Conservation (phyloP, 2,329 filamentous ascomycete genomes). For the Penicillium sp. region DNA sequence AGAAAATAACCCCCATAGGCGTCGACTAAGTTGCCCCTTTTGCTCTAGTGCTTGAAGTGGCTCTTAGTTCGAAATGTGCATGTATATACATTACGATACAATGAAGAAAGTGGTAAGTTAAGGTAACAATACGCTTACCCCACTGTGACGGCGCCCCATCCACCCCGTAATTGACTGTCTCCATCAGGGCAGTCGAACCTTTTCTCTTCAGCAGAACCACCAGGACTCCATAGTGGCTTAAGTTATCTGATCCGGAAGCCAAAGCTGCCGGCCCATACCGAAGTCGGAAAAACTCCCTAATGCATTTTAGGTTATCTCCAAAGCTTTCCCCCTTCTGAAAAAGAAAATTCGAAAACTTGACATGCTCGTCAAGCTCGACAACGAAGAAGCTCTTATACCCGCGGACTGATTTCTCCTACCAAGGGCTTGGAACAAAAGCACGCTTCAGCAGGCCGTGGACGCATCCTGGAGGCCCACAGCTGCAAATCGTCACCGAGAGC, state of each 20-base stretch:
- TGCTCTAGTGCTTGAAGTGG: neutral
- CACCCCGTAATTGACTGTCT: conserved; percentile 1
- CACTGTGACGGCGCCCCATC: neutral
- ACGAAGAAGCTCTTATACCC: neutral
- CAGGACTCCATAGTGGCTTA: conserved; percentile 7
- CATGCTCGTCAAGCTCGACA: neutral
- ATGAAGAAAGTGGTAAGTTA: neutral
- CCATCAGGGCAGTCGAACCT: neutral
- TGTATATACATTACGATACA: neutral
- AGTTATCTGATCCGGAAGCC: conserved; percentile 16
- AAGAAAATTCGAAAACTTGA: conserved; percentile 2
- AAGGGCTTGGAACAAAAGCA: neutral
- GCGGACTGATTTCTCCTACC: neutral
- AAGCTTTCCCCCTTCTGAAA: neutral
- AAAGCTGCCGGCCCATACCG: conserved; percentile 14
- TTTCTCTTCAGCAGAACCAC: conserved; percentile 9
- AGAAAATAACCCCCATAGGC: neutral
- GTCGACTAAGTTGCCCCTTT: conserved; percentile 9
- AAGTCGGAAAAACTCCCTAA: conserved; percentile 21
- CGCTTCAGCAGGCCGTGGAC: neutral
- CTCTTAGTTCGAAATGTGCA: neutral
- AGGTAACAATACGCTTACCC: neutral
- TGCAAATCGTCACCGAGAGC: neutral
- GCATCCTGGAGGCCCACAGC: neutral
- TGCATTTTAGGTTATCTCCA: conserved; percentile 9